Percentiles rank a stretch among this genome's conserved stretches.
These are phyloP conservation scores for Filobasidium wieringae DNA, from an alignment of 768 basidiomycete species.

Conservation along the genomic window DNA sequence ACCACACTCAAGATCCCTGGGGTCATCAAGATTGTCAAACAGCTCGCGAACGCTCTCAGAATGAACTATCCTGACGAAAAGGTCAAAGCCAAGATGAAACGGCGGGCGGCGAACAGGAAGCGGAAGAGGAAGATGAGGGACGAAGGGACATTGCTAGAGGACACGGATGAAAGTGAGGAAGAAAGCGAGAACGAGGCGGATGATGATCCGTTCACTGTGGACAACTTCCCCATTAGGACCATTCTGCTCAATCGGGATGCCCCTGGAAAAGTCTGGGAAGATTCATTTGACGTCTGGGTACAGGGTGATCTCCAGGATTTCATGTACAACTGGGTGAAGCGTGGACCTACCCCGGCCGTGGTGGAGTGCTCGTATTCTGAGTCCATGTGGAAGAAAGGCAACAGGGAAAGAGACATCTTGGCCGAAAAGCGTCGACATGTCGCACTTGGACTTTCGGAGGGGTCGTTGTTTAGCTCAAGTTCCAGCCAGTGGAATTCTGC, in stretches of 20 bases:
- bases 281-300: constrained; percentile 79
- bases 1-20: constrained; percentile 81
- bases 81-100: background rate
- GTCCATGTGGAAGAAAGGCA: background rate
- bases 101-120: background rate
- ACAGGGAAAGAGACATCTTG: background rate
- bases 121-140: background rate
- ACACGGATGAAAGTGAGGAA: background rate
- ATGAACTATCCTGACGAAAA: constrained; percentile 7
- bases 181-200: constrained; percentile 28
- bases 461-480: background rate
- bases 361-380: background rate
- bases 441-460: background rate
- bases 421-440: background rate
- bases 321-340: constrained; percentile 43
- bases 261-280: constrained; percentile 56
- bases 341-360: constrained; percentile 1
- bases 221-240: constrained; percentile 47
- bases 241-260: constrained; percentile 76
- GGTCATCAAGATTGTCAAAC: constrained; percentile 79
- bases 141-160: background rate
- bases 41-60: constrained; percentile 59
- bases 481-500: background rate
- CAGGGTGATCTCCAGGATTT: constrained; percentile 78
- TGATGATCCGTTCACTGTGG: background rate